Percentiles rank a stretch among this genome's conserved stretches.
phyloP scores from a whole-genome alignment of 78 protist genomes.

The Dictyostelium purpureum region DNA sequence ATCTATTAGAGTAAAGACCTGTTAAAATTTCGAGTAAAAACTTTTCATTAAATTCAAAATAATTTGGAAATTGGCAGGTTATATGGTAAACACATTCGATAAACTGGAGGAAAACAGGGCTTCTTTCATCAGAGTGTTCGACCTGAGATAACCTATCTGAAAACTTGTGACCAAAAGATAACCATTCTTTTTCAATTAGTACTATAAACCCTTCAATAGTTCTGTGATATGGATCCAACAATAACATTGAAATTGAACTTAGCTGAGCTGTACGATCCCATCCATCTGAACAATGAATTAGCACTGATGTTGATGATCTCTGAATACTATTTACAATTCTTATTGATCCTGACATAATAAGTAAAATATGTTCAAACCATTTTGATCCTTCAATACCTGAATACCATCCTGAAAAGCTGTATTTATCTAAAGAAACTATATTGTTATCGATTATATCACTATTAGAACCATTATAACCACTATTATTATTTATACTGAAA shows the following conservation, averaged over 20 bases:
- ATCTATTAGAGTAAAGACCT: constrained; percentile 40
- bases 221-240: constrained; percentile 92
- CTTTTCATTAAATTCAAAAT: constrained; percentile 90
- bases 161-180: constrained; percentile 91
- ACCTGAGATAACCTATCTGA: constrained; percentile 30
- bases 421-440: too few relatives aligned
- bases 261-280: constrained; percentile 92
- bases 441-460: constrained; percentile 5
- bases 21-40: constrained; percentile 35
- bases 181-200: constrained; percentile 94
- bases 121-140: constrained; percentile 18
- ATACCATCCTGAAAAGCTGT: constrained; percentile 45
- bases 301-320: constrained; percentile 10
- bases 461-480: not conserved
- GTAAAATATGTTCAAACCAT: constrained; percentile 63
- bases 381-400: constrained; percentile 25
- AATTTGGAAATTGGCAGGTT: constrained; percentile 77
- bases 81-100: constrained; percentile 91
- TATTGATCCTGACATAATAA: constrained; percentile 23
- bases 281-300: constrained; percentile 97
- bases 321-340: constrained; percentile 22
- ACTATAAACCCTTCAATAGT: constrained; percentile 88
- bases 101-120: constrained; percentile 95
- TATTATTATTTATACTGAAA: too few relatives aligned
- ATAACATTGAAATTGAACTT: constrained; percentile 74